These are phyloP conservation scores for Chalciporus pseudorubinellus DNA, from an alignment of 768 basidiomycete genomes.

Conservation along the genomic window DNA sequence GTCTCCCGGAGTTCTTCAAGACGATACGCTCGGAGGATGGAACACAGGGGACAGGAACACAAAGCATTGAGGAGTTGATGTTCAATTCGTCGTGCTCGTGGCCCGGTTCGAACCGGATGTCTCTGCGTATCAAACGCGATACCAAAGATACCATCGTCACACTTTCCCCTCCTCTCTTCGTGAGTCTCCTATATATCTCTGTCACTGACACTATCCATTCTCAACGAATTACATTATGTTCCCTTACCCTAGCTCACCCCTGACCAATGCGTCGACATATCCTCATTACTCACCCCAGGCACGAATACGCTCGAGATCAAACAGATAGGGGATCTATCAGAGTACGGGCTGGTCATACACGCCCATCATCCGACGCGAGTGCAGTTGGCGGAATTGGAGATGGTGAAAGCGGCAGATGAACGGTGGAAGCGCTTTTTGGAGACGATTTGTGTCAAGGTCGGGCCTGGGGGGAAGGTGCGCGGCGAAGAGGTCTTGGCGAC, in stretches of 20 bases:
- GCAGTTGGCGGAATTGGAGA: conserved; percentile 37
- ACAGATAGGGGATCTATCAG: conserved; percentile 44
- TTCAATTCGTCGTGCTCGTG: conserved; percentile 38
- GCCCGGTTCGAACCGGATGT: conserved; percentile 36
- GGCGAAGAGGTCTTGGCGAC: neutral
- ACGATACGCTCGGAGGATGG: conserved; percentile 11
- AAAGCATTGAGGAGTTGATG: conserved; percentile 20
- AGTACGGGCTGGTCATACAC: conserved; percentile 45
- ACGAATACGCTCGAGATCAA: conserved; percentile 42
- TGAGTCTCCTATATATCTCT: conserved; percentile 28
- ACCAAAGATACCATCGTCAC: conserved; percentile 13
- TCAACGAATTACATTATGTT: neutral
- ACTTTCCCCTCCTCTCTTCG: conserved; percentile 33
- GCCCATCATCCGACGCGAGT: conserved; percentile 47
- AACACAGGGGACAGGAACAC: conserved; percentile 11
- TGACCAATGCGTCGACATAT: conserved; percentile 52
- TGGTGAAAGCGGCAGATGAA: conserved; percentile 11
- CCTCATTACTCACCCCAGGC: conserved; percentile 41
- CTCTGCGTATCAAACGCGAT: conserved; percentile 9
- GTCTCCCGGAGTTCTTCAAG: conserved; percentile 24
- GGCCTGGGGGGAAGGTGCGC: neutral
- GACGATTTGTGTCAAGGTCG: conserved; percentile 11
- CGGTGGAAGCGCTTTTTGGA: conserved; percentile 21
- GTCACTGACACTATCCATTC: neutral
- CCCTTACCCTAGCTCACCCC: conserved; percentile 39